Evolutionary conservation across 257 asterid species (phyloP), one percentile per base, ranked within the genome.

Genomic region (Cinchona pubescens): DNA sequence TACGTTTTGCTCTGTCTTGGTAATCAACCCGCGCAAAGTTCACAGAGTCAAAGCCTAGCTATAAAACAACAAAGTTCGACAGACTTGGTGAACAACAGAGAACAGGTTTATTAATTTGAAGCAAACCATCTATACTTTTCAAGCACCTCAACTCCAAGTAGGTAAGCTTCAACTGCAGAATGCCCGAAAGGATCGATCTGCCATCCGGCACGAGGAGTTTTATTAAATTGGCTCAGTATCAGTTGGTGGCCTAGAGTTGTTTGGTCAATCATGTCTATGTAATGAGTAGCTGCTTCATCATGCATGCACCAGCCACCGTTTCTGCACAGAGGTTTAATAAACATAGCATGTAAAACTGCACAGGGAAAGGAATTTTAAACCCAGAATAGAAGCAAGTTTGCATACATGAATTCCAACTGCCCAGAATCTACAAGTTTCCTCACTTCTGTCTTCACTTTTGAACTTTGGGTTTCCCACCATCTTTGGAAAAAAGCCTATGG

Each of bases 251-350:
- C 98, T 13, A 93, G 83, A 58, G 98, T 91, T 59, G 98, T 93
- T 85, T 93, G 98, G 85, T 93, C 98, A 65, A 93, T 93, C 98
- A 93, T 87, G 84, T 93, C 98, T 62, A 93, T 82, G 61, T 93
- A 93, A 83, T 93, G 97, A 48, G 82, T 74, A 18, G 97, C 69
- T 73, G 98, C 97, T 81, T 93, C 98, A 77, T 93, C 98, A 69
- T 93, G 98, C 98, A 93, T 93, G 75, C 98, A 93, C 98, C 97
- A 89, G 49, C 98, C 98, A 7, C 97, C 98, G 49, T 93, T 93
- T 81, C 97, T 92, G 85, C 85, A 82, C 40, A 40, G 7, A 40
- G 2, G 7, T 40, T 40, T 40, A 40, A 40, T 51, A 43, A 55
- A 32, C 51, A 51, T 68, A 51, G 48, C 62, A 66, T 40, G 40